These are phyloP conservation scores for Debaryomyces robertsiae DNA, from an alignment of 1,139 yeast genomes.

Conservation along the genomic window DNA sequence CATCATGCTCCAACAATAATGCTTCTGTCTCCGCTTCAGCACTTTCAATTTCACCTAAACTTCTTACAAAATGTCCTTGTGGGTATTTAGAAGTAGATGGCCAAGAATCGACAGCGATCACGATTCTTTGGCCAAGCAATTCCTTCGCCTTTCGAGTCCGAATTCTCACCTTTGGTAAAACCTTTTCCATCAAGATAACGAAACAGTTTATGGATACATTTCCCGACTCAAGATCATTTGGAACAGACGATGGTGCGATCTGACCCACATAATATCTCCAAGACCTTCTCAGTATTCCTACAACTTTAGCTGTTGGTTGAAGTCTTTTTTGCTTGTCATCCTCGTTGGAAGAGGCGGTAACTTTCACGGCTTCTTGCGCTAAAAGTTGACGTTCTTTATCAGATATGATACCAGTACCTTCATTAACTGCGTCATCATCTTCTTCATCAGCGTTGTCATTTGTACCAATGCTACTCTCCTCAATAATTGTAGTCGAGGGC, in stretches of 20 bases:
- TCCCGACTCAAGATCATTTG: conserved; percentile 51
- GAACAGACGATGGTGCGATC: conserved; percentile 77
- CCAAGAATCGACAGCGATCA: conserved; percentile 93
- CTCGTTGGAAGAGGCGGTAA: conserved; percentile 38
- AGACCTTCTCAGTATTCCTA: conserved; percentile 84
- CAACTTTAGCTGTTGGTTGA: conserved; percentile 91
- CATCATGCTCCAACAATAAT: conserved; percentile 88
- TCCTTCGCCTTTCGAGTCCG: conserved; percentile 85
- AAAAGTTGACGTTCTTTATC: conserved; percentile 76
- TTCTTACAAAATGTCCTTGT: conserved; percentile 91
- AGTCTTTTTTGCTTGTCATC: conserved; percentile 41
- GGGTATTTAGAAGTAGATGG: conserved; percentile 82
- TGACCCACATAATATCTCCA: conserved; percentile 98
- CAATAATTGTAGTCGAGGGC: conserved; percentile 78
- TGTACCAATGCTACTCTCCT: conserved; percentile 67
- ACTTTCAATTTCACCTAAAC: conserved; percentile 87
- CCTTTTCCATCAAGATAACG: conserved; percentile 85
- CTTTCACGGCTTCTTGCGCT: conserved; percentile 78
- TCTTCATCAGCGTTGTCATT: conserved; percentile 62
- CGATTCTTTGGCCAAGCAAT: conserved; percentile 83
- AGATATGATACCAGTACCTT: conserved; percentile 51
- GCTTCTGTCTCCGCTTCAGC: conserved; percentile 98
- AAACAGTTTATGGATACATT: conserved; percentile 76
- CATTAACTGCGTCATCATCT: conserved; percentile 46
- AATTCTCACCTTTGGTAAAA: conserved; percentile 84